Conservation (phyloP, 2,329 filamentous ascomycete genomes). For the Trichothecium roseum region DNA sequence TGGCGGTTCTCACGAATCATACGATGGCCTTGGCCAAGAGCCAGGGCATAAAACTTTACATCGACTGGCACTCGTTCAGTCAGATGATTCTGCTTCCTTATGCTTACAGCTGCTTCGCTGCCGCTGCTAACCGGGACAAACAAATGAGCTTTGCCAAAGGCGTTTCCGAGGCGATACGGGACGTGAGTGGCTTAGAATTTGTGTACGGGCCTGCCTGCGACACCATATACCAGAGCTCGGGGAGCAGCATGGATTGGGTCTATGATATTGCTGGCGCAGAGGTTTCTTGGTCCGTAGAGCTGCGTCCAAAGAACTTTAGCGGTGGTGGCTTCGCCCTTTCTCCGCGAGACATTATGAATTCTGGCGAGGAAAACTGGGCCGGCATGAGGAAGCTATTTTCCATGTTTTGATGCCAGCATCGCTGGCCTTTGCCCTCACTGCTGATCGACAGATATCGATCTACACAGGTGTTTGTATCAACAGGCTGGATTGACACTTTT, state of each 20-base stretch:
- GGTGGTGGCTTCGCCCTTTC: slow-evolving; percentile 24
- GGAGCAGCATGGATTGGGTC: slow-evolving; percentile 27
- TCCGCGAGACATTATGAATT: slow-evolving; percentile 22
- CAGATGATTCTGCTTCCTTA: slow-evolving; percentile 43
- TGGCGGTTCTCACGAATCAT: slow-evolving; percentile 27
- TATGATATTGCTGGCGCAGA: slow-evolving; percentile 23
- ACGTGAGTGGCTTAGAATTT: slow-evolving; percentile 21
- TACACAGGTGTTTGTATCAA: no score
- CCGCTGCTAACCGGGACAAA: slow-evolving; percentile 29
- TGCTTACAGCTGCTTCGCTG: slow-evolving; percentile 41
- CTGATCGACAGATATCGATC: not conserved
- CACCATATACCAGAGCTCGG: slow-evolving; percentile 44
- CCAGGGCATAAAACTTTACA: slow-evolving; percentile 43
- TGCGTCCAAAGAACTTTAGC: slow-evolving; percentile 15
- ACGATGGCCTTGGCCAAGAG: slow-evolving; percentile 13
- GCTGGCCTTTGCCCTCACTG: not conserved
- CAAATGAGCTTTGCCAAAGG: slow-evolving; percentile 33
- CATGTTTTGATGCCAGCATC: slow-evolving; percentile 1
- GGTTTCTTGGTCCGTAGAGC: slow-evolving; percentile 20
- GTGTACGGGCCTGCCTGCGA: slow-evolving; percentile 37
- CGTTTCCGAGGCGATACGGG: slow-evolving; percentile 34
- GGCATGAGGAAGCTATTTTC: slow-evolving; percentile 46
- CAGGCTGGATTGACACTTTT: no score
- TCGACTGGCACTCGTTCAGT: slow-evolving; percentile 51
- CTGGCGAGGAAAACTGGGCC: slow-evolving; percentile 22